phyloP scores from a whole-genome alignment of 768 basidiomycete species.

The Solioccasus polychromus region DNA sequence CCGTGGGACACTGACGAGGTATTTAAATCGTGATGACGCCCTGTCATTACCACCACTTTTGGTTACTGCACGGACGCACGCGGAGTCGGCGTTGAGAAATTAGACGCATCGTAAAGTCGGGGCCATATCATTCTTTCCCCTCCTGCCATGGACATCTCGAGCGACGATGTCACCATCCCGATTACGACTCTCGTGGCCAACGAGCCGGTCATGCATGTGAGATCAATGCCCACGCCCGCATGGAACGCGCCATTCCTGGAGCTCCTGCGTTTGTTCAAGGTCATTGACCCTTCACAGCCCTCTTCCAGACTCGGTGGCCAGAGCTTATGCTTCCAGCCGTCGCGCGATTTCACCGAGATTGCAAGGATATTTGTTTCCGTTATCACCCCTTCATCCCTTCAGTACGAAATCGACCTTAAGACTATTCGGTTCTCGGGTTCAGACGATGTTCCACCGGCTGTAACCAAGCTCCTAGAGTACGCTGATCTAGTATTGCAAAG shows the following conservation, averaged over 20 bases:
- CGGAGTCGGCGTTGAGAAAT: constrained; percentile 4
- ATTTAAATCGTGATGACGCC: not conserved
- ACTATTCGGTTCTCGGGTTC: too few relatives aligned
- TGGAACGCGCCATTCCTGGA: constrained; percentile 12
- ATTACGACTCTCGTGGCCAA: constrained; percentile 9
- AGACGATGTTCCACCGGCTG: not conserved
- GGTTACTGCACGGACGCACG: not conserved
- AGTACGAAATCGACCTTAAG: constrained; percentile 13
- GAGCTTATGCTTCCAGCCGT: constrained; percentile 15
- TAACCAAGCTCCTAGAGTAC: constrained; percentile 10
- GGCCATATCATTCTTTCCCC: not conserved
- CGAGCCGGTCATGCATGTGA: not conserved
- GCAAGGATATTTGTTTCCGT: constrained; percentile 14
- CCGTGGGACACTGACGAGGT: not conserved
- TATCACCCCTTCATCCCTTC: too few relatives aligned
- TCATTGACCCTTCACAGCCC: not conserved
- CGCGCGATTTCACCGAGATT: constrained; percentile 9
- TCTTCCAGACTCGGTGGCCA: not conserved
- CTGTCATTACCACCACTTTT: not conserved
- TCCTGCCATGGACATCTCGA: constrained; percentile 3
- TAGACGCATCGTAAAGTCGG: constrained; percentile 5
- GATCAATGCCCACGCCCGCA: not conserved
- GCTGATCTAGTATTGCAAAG: constrained; percentile 6
- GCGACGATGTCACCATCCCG: not conserved
- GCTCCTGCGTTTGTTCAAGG: constrained; percentile 6